Evolutionary conservation across 345 rosid genomes (phyloP).

Genomic region (Rhodomyrtus tomentosa): DNA sequence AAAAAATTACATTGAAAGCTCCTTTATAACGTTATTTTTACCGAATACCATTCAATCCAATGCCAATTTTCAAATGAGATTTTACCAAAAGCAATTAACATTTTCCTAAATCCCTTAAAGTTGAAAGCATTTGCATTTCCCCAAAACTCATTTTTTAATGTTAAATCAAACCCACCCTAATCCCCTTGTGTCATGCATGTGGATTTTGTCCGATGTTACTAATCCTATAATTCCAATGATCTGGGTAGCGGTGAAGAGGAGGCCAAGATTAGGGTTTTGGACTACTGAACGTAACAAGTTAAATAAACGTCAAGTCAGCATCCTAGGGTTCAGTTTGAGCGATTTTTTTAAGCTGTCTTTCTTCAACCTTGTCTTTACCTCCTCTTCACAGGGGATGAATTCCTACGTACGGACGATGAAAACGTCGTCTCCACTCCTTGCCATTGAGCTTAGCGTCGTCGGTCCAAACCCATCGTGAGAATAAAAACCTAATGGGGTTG

Average conservation of each 20-base stretch:
- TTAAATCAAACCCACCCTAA: too few species aligned
- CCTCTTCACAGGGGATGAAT: background rate
- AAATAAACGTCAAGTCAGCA: background rate
- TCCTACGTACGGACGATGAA: background rate
- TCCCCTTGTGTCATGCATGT: background rate
- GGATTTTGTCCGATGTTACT: background rate
- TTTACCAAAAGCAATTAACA: too few species aligned
- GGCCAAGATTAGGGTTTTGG: background rate
- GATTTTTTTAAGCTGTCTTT: background rate
- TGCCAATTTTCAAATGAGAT: too few species aligned
- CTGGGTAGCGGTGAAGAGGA: background rate
- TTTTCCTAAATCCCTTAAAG: too few species aligned
- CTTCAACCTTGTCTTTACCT: background rate
- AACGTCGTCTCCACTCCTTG: background rate
- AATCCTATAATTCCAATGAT: background rate
- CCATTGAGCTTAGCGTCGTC: background rate
- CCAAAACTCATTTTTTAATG: too few species aligned
- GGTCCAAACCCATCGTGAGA: background rate
- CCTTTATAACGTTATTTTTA: too few species aligned
- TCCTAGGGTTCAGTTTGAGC: background rate
- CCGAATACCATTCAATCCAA: too few species aligned
- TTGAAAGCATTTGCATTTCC: too few species aligned
- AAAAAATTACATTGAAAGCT: too few species aligned
- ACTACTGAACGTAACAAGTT: background rate
- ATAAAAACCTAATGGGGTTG: background rate